Evolutionary conservation across 1,139 yeast genomes (phyloP), one percentile per base, ranked within the genome.

Genomic region (Saccharomyces hybrid): DNA sequence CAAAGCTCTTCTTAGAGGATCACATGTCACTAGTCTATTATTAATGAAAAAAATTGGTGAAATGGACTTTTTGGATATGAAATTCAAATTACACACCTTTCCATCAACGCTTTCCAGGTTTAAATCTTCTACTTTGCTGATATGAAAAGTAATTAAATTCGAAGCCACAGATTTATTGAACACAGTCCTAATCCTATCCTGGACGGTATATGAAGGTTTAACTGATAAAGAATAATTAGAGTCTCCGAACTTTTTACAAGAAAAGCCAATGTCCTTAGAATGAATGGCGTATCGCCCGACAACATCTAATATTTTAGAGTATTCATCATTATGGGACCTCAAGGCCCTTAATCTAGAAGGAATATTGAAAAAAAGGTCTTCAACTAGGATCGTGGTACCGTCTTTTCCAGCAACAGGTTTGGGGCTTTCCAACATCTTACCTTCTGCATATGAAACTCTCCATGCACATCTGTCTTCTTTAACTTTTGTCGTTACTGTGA

Each of bases 381-480:
- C 97, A 5, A 90, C 96, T 0, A 79, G 72, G 46, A 95, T 80
- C 58, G 85, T 90, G 0, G 99, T 93, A 0, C 99, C 99, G 49
- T 78, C 78, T 57, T 81, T 84, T 0, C 98, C 98, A 0, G 99
- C 99, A 1, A 81, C 77, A 0, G 97, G 90, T 59, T 79, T 79
- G 0, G 95, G 88, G 0, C 78, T 81, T 27, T 65, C 70, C 1
- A 67, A 57, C 59, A 87, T 68, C 46, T 75, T 77, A 1, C 97
- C 97, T 57, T 83, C 83, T 1, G 77, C 58, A 64, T 84, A 91
- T 27, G 71, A 74, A 0, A 86, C 88, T 60, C 76, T 83, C 78
- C 76, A 74, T 0, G 97, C 99, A 65, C 90, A 79, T 0, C 78
- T 72, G 1, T 84, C 79, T 1, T 72, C 77, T 6, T 63, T 66